Conservation (phyloP, 768 basidiomycete genomes). For the Multifurca ochricompacta region DNA sequence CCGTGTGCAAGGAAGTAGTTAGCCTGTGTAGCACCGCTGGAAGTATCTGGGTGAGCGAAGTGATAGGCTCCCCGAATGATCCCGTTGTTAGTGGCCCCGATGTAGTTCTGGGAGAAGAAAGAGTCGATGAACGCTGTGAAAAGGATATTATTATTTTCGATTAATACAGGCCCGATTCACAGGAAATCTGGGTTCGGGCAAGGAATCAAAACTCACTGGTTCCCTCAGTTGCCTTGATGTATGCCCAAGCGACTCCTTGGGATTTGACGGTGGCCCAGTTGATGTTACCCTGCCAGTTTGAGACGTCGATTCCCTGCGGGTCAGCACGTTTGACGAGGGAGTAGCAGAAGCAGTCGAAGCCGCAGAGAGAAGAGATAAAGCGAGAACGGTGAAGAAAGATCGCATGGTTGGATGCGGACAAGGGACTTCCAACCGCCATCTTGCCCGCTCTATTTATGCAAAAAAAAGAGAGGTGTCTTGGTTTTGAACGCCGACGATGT, state of each 20-base stretch:
- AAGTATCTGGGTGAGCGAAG: constrained; percentile 47
- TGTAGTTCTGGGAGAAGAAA: constrained; percentile 43
- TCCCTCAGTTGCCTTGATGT: constrained; percentile 63
- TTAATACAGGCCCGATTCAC: no score
- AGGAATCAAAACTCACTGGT: constrained; percentile 30
- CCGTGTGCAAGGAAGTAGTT: constrained; percentile 46
- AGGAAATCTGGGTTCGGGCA: no score
- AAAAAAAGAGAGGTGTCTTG: no score
- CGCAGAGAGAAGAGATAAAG: constrained; percentile 19
- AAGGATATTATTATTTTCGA: constrained; percentile 17
- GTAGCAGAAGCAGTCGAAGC: no score
- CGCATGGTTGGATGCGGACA: no score
- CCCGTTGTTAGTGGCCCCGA: constrained; percentile 45
- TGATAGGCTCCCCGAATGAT: constrained; percentile 57
- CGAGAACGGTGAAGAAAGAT: no score
- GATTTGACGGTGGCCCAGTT: constrained; percentile 45
- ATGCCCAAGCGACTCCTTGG: constrained; percentile 48
- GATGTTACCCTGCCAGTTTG: constrained; percentile 39
- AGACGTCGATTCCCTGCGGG: constrained; percentile 50
- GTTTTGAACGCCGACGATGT: no score
- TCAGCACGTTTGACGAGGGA: constrained; percentile 29
- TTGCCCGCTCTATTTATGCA: no score
- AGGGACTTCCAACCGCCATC: no score
- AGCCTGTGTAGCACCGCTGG: constrained; percentile 52
- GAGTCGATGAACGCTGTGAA: constrained; percentile 33